These are phyloP conservation scores for Sporobolomyces phaffii DNA, from an alignment of 768 basidiomycete genomes.

Conservation along the genomic window DNA sequence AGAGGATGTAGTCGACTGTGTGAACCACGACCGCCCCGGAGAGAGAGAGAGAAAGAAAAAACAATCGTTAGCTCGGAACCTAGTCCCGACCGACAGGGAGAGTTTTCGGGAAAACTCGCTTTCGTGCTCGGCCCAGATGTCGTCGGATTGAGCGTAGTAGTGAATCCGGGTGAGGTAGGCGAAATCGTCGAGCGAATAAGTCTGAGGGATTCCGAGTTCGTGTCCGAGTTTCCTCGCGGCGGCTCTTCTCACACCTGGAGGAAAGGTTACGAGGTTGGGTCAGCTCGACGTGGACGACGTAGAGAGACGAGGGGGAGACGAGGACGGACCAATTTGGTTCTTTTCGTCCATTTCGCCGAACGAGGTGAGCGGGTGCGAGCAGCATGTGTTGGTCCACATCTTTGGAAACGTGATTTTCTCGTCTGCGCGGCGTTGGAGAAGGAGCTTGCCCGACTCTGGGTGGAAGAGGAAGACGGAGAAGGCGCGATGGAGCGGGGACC, in stretches of 20 bases:
- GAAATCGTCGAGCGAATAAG: conserved; percentile 73
- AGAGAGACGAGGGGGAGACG: not conserved
- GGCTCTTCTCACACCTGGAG: conserved; percentile 80
- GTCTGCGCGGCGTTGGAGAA: conserved; percentile 89
- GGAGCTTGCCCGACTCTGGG: conserved; percentile 82
- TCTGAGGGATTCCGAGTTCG: conserved; percentile 82
- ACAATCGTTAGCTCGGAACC: too few relatives aligned
- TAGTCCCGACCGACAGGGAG: too few relatives aligned
- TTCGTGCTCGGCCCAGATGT: conserved; percentile 97
- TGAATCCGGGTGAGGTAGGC: conserved; percentile 94
- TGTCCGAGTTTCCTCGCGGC: conserved; percentile 93
- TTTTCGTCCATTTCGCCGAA: conserved; percentile 76
- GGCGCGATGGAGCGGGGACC: conserved; percentile 89
- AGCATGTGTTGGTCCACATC: conserved; percentile 99
- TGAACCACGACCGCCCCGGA: not conserved
- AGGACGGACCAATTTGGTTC: conserved; percentile 54
- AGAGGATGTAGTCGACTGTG: conserved; percentile 94
- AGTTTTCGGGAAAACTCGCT: conserved; percentile 51
- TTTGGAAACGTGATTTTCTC: conserved; percentile 99
- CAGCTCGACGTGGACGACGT: too few relatives aligned
- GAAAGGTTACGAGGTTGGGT: too few relatives aligned
- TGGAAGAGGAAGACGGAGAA: conserved; percentile 97
- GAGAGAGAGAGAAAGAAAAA: not conserved
- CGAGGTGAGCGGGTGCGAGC: conserved; percentile 75
- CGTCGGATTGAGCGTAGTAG: conserved; percentile 88